Evolutionary conservation across 208 protist genomes (phyloP).

Genomic region (Trypanosoma congolense): DNA sequence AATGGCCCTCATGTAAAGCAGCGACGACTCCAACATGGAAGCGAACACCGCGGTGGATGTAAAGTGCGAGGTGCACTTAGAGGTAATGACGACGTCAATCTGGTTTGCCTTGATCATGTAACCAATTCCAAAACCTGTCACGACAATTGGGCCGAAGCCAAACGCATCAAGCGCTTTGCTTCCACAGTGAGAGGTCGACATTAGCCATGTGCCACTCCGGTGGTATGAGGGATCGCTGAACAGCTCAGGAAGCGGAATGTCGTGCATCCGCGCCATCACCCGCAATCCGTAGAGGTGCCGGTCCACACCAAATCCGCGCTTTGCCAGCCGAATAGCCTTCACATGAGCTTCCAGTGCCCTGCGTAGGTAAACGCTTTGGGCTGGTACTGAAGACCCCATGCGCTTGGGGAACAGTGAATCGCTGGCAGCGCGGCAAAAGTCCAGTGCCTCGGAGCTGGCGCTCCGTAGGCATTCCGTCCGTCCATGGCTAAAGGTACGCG

Average conservation of each 20-base stretch:
- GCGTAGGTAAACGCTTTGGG: constrained; percentile 21
- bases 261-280: constrained; percentile 25
- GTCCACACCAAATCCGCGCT: constrained; percentile 40
- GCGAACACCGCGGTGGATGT: constrained; percentile 26
- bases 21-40: constrained; percentile 25
- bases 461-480: constrained; percentile 37
- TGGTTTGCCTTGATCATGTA: constrained; percentile 37
- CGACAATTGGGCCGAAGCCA: constrained; percentile 47
- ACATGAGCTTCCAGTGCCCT: constrained; percentile 23
- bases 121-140: constrained; percentile 37
- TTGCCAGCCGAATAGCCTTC: constrained; percentile 43
- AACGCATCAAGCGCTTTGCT: constrained; percentile 31
- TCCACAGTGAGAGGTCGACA: constrained; percentile 48
- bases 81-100: constrained; percentile 30
- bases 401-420: constrained; percentile 22
- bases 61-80: constrained; percentile 20
- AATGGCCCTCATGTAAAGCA: constrained; percentile 29
- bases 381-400: constrained; percentile 21
- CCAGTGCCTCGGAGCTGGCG: constrained; percentile 10
- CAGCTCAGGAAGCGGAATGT: constrained; percentile 25
- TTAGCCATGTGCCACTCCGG: constrained; percentile 22
- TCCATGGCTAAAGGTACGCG: constrained; percentile 36
- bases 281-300: constrained; percentile 39
- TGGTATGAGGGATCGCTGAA: constrained; percentile 29
- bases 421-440: constrained; percentile 23